Evolutionary conservation across 164 flowering plant genomes (phyloP), one percentile per base, ranked within the genome.

Genomic region (Vitis riparia): DNA sequence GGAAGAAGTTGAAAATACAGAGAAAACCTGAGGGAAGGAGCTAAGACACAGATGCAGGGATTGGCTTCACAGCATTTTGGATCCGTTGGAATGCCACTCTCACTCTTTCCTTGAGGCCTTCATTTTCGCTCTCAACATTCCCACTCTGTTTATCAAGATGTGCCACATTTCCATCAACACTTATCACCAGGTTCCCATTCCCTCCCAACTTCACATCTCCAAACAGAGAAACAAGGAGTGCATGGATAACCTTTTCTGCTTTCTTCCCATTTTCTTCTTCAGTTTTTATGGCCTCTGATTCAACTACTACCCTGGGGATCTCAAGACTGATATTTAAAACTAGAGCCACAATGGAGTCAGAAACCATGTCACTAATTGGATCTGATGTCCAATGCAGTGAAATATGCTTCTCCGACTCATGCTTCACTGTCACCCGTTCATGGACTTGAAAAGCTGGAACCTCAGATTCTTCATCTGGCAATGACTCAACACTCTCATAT

Each of bases 331-430:
- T 88, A 68, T 93, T 91, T 29, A 93, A 64, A 65, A 95, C 81
- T 73, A 93, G 69, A 65, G 98, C 97, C 52, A 95, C 89, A 68
- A 93, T 62, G 0, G 99, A 95, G 63, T 95, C 98, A 1, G 95
- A 89, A 3, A 95, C 97, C 99, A 95, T 95, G 73, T 95, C 99
- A 64, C 97, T 89, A 11, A 93, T 84, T 2, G 98, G 99, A 67
- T 95, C 95, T n/a, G 98, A 86, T 16, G 77, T 50, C 99, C 99
- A 95, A 66, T 85, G 92, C 66, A 95, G 60, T 2, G 98, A 93
- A 9, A 95, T 55, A 61, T 91, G 92, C 71, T 86, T 87, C 47
- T 91, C 94, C 2, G 97, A 83, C 48, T 95, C 99, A 71, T 89
- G 96, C 84, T 87, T 95, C 76, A 95, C 83, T 0, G 93, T 87